Evolutionary conservation across 208 protist genomes (phyloP).

Genomic region (Leishmania tropica): DNA sequence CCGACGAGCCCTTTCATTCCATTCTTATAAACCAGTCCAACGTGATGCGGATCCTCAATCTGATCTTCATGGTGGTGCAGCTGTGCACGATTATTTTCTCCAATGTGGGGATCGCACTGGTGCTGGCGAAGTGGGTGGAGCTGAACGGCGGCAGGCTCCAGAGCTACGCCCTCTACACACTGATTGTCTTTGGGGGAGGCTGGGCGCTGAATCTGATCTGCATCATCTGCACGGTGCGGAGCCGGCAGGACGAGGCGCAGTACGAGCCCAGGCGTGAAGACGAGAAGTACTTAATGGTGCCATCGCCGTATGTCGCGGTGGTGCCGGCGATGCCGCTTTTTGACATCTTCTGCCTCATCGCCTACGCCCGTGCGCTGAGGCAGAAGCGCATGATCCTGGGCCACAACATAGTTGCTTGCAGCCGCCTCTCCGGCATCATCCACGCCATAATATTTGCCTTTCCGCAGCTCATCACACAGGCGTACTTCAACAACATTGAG

Average conservation of each 20-base stretch:
- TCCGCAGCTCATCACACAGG: constrained; percentile 72
- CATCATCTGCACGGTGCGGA: constrained; percentile 66
- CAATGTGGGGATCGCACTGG: constrained; percentile 41
- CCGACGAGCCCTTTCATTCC: constrained; percentile 40
- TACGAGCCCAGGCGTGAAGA: constrained; percentile 36
- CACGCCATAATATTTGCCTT: constrained; percentile 60
- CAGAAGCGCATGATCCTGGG: constrained; percentile 37
- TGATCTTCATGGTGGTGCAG: constrained; percentile 53
- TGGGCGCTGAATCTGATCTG: constrained; percentile 69
- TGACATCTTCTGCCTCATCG: constrained; percentile 58
- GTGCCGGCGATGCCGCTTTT: constrained; percentile 75
- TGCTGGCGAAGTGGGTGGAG: constrained; percentile 51
- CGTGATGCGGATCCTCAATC: constrained; percentile 38
- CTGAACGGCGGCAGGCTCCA: constrained; percentile 17
- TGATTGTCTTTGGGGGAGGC: constrained; percentile 65
- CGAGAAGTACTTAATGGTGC: constrained; percentile 34
- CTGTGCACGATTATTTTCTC: constrained; percentile 35
- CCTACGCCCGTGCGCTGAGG: constrained; percentile 39
- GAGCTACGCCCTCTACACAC: constrained; percentile 65
- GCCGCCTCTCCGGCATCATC: constrained; percentile 52
- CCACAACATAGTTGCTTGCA: constrained; percentile 69
- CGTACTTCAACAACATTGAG: constrained; percentile 43
- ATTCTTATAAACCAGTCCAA: constrained; percentile 50
- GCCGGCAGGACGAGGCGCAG: constrained; percentile 40
- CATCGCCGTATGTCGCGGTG: constrained; percentile 65